Evolutionary conservation across 441 rosid species (phyloP), one percentile per base, ranked within the genome.

Genomic region (Aleurites moluccanus): DNA sequence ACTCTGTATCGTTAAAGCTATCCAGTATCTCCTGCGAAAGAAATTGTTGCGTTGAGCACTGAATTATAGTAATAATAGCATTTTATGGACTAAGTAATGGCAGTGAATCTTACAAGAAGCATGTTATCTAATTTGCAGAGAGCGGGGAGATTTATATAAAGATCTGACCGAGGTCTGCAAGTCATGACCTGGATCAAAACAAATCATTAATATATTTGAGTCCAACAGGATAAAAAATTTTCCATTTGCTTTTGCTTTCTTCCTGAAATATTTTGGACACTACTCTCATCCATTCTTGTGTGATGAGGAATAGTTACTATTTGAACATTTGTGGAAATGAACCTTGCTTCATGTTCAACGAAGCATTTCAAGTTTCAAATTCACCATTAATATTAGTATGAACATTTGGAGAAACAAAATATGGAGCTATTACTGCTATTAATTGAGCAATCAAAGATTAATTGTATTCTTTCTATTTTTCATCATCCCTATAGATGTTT

Each of bases 151-250:
- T 94, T 94, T 73, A 85, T 75, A 69, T 87, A 92, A 28, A 96
- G 94, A 86, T 96, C 99, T 10, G 93, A 87, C 68, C 99, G 84
- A 1, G 98, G 97, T 81, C 88, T 86, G 84, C 98, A 92, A 57
- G 94, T 90, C 99, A 96, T 96, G 75, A 96, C 93, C 99, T 96
- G 87, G 81, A 74, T 59, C 67, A 72, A 66, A 73, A 64, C 10
- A 76, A 65, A 60, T 50, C 44, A 28, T 69, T 69, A 4, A 28
- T 50, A n/a, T 28, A n/a, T 16, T 57, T 65, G 20, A 40, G 35
- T 27, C 55, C 1, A 42, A 2, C 45, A 8, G 21, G 33, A 53
- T 13, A 52, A 30, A 18, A 3, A 20, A 23, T 14, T 27, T 55
- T 18, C 20, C 56, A 5, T 38, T n/a, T 56, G 27, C 60, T 13